phyloP scores from a whole-genome alignment of 495 filamentous ascomycete genomes.

The Friedmanniomyces simplex region DNA sequence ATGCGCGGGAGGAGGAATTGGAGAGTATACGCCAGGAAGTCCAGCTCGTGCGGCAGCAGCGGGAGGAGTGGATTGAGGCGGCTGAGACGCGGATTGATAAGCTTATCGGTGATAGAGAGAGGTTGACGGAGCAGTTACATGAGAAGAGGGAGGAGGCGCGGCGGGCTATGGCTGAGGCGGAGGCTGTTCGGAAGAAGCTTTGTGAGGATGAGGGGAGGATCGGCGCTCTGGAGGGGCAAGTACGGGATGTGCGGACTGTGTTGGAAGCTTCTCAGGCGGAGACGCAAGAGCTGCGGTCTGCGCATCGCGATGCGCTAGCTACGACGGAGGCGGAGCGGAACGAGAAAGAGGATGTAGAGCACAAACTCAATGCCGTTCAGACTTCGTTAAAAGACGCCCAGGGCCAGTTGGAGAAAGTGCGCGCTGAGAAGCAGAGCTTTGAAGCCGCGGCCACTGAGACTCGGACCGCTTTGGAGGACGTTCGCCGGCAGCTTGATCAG shows the following conservation, averaged over 20 bases:
- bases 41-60: conserved; percentile 1
- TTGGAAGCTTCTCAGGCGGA: neutral
- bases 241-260: neutral
- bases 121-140: conserved; percentile 2
- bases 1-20: conserved; percentile 18
- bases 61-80: conserved; percentile 17
- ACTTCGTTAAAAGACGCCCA: neutral
- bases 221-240: neutral
- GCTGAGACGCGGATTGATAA: conserved; percentile 15
- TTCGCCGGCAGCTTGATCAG: neutral
- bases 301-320: neutral
- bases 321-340: neutral
- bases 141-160: neutral
- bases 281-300: neutral
- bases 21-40: conserved; percentile 16
- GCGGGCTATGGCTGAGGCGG: neutral
- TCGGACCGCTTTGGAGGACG: neutral
- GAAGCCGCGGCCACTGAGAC: neutral
- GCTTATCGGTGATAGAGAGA: conserved; percentile 16
- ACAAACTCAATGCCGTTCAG: neutral
- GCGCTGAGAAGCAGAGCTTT: neutral
- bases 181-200: neutral
- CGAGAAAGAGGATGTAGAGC: neutral
- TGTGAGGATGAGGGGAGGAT: neutral
- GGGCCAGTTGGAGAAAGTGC: neutral